phyloP scores from a whole-genome alignment of 768 basidiomycete species.

The Kwoniella heveanensis region DNA sequence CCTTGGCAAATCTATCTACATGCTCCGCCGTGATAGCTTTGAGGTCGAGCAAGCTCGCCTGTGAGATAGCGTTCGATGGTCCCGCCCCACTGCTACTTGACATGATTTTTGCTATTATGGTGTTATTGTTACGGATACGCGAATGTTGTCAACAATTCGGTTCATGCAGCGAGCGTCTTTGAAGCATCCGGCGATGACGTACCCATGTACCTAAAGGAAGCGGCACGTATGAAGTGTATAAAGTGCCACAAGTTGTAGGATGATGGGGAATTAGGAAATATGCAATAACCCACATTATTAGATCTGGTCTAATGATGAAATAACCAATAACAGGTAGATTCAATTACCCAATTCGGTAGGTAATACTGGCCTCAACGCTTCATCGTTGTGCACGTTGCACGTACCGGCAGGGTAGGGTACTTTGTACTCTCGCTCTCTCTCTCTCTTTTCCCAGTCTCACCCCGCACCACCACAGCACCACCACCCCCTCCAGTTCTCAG shows the following conservation, averaged over 20 bases:
- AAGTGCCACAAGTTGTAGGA: not conserved
- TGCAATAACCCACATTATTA: constrained; percentile 1
- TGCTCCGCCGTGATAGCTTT: constrained; percentile 54
- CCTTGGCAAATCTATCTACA: constrained; percentile 47
- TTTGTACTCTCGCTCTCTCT: not conserved
- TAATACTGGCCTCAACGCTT: no score
- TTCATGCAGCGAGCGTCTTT: no score
- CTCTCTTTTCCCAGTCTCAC: constrained; percentile 1
- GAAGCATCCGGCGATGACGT: not conserved
- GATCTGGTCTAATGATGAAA: not conserved
- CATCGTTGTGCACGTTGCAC: not conserved
- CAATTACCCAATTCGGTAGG: not conserved
- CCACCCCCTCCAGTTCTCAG: no score
- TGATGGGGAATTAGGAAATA: not conserved
- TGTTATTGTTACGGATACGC: no score
- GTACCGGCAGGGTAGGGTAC: not conserved
- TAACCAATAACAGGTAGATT: not conserved
- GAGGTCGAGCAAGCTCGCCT: constrained; percentile 46
- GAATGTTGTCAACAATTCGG: no score
- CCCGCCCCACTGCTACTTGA: not conserved
- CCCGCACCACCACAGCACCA: constrained; percentile 5
- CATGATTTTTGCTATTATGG: not conserved
- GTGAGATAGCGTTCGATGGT: constrained; percentile 38
- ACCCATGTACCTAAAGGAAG: not conserved
- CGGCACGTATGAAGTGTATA: not conserved